These are phyloP conservation scores for Pseudogymnoascus sp. DNA, from an alignment of 2,329 filamentous ascomycete species.

Conservation along the genomic window DNA sequence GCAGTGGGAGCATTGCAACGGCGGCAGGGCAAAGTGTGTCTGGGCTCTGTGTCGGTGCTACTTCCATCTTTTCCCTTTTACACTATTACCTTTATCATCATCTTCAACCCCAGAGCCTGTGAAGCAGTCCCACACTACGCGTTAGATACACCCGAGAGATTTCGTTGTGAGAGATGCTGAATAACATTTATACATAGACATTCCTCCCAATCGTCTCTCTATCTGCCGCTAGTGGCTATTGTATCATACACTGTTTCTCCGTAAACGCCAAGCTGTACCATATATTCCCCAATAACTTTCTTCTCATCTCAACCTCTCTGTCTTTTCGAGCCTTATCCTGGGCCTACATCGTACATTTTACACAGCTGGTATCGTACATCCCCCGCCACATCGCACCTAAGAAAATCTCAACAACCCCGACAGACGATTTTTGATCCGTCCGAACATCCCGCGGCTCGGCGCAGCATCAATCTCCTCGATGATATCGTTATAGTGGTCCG, in stretches of 20 bases:
- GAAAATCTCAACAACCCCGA: slow-evolving; percentile 55
- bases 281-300: slow-evolving; percentile 17
- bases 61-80: not conserved
- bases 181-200: not conserved
- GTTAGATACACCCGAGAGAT: not conserved
- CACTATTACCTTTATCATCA: not conserved
- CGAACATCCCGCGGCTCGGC: slow-evolving; percentile 50
- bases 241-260: slow-evolving; percentile 12
- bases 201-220: not conserved
- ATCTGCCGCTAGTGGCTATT: not conserved
- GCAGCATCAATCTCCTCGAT: slow-evolving; percentile 58
- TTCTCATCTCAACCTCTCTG: slow-evolving; percentile 11
- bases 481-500: slow-evolving; percentile 57
- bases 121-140: not conserved
- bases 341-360: not conserved
- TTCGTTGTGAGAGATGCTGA: not conserved
- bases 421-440: slow-evolving; percentile 47
- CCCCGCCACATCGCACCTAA: slow-evolving; percentile 28
- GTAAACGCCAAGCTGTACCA: not conserved
- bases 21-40: not conserved
- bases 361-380: not conserved
- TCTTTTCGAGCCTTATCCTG: not conserved
- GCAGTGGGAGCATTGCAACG: not conserved
- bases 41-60: not conserved
- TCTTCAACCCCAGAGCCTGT: not conserved